Percentiles rank a stretch among this genome's conserved stretches.
phyloP scores from a whole-genome alignment of 148 eudicot species.

The Rhododendron ovatum region DNA sequence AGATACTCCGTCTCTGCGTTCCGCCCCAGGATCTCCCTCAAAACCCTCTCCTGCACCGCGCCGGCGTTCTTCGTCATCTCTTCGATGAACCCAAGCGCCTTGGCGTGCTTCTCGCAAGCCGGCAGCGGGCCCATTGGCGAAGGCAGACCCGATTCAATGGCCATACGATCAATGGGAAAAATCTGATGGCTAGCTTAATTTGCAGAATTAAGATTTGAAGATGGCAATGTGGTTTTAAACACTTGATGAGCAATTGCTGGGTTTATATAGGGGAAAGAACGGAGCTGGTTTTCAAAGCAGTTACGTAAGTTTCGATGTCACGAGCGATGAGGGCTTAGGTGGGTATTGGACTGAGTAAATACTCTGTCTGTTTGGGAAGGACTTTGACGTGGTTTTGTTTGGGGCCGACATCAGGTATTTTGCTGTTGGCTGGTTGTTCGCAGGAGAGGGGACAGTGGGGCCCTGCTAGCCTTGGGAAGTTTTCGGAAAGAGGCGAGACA shows the following conservation, averaged over 20 bases:
- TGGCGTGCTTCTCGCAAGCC: slow-evolving; percentile 8
- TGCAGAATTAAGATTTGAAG: neutral
- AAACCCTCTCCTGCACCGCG: slow-evolving; percentile 16
- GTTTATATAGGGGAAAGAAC: neutral
- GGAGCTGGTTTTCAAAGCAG: neutral
- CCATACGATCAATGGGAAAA: slow-evolving; percentile 4
- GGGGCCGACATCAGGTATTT: neutral
- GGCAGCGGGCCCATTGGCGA: neutral
- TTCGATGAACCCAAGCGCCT: slow-evolving; percentile 19
- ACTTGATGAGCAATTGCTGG: neutral
- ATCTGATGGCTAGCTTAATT: neutral
- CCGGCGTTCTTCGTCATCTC: slow-evolving; percentile 16
- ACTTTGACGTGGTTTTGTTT: neutral
- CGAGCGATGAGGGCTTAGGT: neutral
- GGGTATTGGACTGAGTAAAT: neutral
- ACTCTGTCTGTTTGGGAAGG: neutral
- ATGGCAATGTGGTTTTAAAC: neutral
- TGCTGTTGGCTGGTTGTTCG: neutral
- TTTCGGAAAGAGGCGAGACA: neutral
- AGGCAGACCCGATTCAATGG: neutral
- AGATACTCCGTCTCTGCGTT: slow-evolving; percentile 20
- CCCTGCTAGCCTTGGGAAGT: neutral
- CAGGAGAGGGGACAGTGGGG: neutral
- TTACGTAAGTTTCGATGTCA: neutral
- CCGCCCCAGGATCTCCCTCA: slow-evolving; percentile 16